Evolutionary conservation across 176 grass and related monocot species (phyloP).

Genomic region (Eragrostis nindensis): DNA sequence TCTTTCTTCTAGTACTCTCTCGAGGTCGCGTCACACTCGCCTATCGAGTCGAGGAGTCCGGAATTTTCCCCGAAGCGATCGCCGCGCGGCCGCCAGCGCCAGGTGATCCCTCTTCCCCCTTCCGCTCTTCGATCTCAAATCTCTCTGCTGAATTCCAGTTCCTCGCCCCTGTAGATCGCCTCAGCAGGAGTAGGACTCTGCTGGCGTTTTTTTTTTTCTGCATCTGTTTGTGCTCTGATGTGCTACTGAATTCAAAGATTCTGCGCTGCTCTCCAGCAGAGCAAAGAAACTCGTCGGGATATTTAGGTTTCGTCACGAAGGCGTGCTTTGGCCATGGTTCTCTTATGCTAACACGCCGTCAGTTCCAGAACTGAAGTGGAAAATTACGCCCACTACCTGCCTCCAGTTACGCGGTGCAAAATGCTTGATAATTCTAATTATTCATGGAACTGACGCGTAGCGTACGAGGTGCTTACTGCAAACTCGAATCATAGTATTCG

Average conservation of each 20-base stretch:
- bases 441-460: background rate
- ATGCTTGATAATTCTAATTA: background rate
- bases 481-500: background rate
- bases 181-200: background rate
- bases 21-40: background rate
- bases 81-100: background rate
- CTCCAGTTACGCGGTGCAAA: background rate
- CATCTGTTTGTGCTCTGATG: background rate
- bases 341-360: background rate
- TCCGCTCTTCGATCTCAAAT: background rate
- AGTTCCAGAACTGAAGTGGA: background rate
- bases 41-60: background rate
- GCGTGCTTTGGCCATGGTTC: background rate
- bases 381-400: background rate
- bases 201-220: background rate
- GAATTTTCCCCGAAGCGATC: conserved; percentile 28
- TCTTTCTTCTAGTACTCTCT: background rate
- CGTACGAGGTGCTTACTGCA: background rate
- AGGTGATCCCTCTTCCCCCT: background rate
- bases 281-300: background rate
- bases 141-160: background rate
- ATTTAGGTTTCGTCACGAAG: background rate
- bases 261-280: background rate
- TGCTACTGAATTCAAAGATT: background rate
- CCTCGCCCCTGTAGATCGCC: background rate